Evolutionary conservation across 2,329 filamentous ascomycete species (phyloP).

Genomic region (Fusarium sp.): DNA sequence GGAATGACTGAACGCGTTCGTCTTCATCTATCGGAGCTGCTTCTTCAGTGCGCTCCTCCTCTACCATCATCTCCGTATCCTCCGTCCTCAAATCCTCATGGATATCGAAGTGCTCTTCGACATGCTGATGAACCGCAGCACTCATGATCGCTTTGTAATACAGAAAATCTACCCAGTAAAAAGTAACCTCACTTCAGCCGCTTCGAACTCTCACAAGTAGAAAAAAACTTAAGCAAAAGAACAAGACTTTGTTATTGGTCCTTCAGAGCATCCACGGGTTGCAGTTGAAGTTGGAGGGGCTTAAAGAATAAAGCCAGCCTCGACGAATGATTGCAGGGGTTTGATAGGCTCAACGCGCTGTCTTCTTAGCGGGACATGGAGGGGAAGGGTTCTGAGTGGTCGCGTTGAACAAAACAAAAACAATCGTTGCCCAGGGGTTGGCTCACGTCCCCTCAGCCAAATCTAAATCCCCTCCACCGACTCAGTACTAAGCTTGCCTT

Average conservation of each 20-base stretch:
- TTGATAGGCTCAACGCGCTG: constrained; percentile 29
- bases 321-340: constrained; percentile 36
- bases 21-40: constrained; percentile 36
- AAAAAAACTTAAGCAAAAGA: constrained; percentile 1
- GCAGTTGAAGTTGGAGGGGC: constrained; percentile 35
- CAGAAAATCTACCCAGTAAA: background rate
- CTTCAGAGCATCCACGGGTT: constrained; percentile 8
- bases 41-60: constrained; percentile 48
- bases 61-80: constrained; percentile 60
- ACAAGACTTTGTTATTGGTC: constrained; percentile 4
- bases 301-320: constrained; percentile 13
- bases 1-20: constrained; percentile 40
- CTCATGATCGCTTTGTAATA: constrained; percentile 34
- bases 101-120: constrained; percentile 55
- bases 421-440: constrained; percentile 41
- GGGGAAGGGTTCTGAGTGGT: constrained; percentile 35
- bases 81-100: constrained; percentile 61
- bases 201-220: background rate
- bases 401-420: constrained; percentile 49
- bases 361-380: constrained; percentile 39
- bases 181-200: background rate
- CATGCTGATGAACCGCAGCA: constrained; percentile 38
- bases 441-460: constrained; percentile 21
- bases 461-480: constrained; percentile 26
- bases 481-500: constrained; percentile 5